These are phyloP conservation scores for Cyberlindnera meyerae DNA, from an alignment of 805 yeast genomes.

Conservation along the genomic window DNA sequence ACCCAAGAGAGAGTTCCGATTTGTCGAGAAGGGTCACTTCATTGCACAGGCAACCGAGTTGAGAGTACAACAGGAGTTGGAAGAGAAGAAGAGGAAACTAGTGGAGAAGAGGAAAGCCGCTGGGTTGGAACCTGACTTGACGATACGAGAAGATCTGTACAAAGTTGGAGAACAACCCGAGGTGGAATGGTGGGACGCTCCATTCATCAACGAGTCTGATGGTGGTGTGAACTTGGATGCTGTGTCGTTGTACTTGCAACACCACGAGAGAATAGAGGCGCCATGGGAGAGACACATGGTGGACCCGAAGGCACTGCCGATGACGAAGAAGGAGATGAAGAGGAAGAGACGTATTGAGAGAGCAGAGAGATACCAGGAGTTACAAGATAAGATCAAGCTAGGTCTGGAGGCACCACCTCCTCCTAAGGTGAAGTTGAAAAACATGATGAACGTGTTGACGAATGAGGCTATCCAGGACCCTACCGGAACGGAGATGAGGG, in stretches of 20 bases:
- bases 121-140: slow-evolving; percentile 42
- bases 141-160: slow-evolving; percentile 53
- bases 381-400: slow-evolving; percentile 69
- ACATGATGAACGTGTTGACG: slow-evolving; percentile 81
- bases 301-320: slow-evolving; percentile 42
- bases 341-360: slow-evolving; percentile 69
- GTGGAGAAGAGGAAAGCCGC: slow-evolving; percentile 38
- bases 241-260: slow-evolving; percentile 71
- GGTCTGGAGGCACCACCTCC: slow-evolving; percentile 87
- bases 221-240: slow-evolving; percentile 35
- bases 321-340: slow-evolving; percentile 76
- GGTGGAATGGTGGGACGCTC: slow-evolving; percentile 89
- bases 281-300: slow-evolving; percentile 49
- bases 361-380: slow-evolving; percentile 55
- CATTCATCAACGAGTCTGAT: slow-evolving; percentile 37
- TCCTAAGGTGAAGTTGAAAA: slow-evolving; percentile 80
- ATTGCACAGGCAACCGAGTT: slow-evolving; percentile 38
- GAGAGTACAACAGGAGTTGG: slow-evolving; percentile 36
- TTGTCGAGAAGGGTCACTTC: slow-evolving; percentile 63
- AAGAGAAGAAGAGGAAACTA: slow-evolving; percentile 30
- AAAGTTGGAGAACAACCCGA: slow-evolving; percentile 48
- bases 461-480: slow-evolving; percentile 87
- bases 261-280: slow-evolving; percentile 64
- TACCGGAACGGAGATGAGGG: slow-evolving; percentile 73
- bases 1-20: slow-evolving; percentile 37